A percentile compares a stretch with the other conserved stretches of the same genome.
Evolutionary conservation across 2,329 filamentous ascomycete species (phyloP).

Genomic region (Polychaeton citri): DNA sequence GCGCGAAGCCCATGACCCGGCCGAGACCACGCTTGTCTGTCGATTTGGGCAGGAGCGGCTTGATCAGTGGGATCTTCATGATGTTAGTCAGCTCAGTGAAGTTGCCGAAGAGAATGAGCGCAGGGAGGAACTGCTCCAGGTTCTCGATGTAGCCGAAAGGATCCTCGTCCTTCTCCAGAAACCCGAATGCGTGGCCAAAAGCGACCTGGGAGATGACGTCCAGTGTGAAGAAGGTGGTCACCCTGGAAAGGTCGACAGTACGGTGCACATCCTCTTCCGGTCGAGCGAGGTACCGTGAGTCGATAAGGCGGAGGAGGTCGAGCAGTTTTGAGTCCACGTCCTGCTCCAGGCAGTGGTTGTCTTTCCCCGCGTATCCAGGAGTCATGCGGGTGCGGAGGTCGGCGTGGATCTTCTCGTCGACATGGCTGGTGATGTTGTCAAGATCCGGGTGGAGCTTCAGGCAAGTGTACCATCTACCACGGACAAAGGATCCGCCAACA

Average conservation of each 20-base stretch:
- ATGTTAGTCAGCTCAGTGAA: conserved; percentile 30
- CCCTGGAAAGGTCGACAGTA: conserved; percentile 23
- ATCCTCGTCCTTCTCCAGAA: conserved; percentile 35
- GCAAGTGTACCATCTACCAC: conserved; percentile 24
- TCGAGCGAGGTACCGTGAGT: conserved; percentile 20
- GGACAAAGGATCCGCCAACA: conserved; percentile 22
- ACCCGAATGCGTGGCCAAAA: conserved; percentile 35
- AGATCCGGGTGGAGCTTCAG: conserved; percentile 26
- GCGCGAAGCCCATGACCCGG: conserved; percentile 30
- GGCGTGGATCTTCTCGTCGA: conserved; percentile 25
- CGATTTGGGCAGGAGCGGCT: conserved; percentile 29
- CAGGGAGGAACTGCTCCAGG: conserved; percentile 28
- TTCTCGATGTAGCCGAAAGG: conserved; percentile 36
- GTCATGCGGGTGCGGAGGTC: conserved; percentile 24
- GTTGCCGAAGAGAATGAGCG: conserved; percentile 32
- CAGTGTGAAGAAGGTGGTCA: conserved; percentile 27
- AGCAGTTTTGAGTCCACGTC: conserved; percentile 24
- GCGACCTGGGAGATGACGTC: conserved; percentile 29
- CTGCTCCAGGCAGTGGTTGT: conserved; percentile 23
- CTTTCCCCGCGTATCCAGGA: conserved; percentile 27
- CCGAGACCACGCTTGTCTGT: conserved; percentile 32
- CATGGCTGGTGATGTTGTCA: conserved; percentile 26
- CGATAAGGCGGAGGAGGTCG: conserved; percentile 20
- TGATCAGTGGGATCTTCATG: conserved; percentile 28
- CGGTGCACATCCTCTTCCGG: conserved; percentile 16